Evolutionary conservation across 176 grass and related monocot species (phyloP).

Genomic region (Oryza punctata): DNA sequence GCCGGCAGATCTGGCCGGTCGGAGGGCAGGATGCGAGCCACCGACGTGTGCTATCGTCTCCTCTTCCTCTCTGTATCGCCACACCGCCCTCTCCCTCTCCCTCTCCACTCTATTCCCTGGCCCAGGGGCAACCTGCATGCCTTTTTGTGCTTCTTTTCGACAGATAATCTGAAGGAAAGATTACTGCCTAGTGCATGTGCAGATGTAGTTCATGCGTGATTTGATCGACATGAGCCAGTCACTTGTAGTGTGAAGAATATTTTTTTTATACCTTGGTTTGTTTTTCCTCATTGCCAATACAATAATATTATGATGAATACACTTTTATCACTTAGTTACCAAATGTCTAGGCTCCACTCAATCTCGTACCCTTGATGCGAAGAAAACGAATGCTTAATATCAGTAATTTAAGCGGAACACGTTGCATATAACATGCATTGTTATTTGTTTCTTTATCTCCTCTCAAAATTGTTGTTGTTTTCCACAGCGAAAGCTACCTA

Average conservation of each 20-base stretch:
- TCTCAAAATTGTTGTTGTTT: constrained; percentile 10
- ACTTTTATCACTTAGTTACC: constrained; percentile 20
- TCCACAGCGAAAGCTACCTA: constrained; percentile 45
- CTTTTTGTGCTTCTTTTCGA: too few relatives aligned
- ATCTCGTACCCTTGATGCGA: constrained; percentile 17
- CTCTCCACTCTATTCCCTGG: too few relatives aligned
- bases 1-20: too few relatives aligned
- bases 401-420: constrained; percentile 20
- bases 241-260: background rate
- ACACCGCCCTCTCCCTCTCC: too few relatives aligned
- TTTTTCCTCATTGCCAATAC: background rate
- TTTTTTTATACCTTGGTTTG: background rate
- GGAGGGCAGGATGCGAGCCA: too few relatives aligned
- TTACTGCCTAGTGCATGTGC: background rate
- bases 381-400: constrained; percentile 1
- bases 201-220: constrained; percentile 13
- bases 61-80: too few relatives aligned
- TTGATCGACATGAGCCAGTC: constrained; percentile 4
- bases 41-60: too few relatives aligned
- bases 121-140: too few relatives aligned
- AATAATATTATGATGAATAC: background rate
- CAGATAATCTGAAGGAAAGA: too few relatives aligned
- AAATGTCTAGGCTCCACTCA: constrained; percentile 23
- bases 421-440: background rate
- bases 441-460: background rate